Percentiles rank a stretch among this genome's conserved stretches.
phyloP scores from a whole-genome alignment of 129 eudicot genomes.

The Arctium minus region DNA sequence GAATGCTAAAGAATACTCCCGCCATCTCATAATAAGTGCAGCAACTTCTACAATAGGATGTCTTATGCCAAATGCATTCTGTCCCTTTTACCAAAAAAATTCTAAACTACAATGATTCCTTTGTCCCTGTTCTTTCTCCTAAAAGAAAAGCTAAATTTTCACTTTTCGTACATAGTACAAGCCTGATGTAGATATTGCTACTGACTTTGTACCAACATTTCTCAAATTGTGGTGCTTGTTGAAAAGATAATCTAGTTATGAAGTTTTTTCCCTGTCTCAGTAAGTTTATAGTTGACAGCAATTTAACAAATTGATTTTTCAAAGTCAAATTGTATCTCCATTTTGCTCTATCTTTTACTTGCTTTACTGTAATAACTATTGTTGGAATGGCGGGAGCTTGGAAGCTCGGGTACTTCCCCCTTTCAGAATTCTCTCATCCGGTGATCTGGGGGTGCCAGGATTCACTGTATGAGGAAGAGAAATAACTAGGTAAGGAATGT shows the following conservation, averaged over 20 bases:
- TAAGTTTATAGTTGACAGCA: neutral
- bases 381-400: neutral
- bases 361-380: neutral
- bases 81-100: no score
- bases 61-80: neutral
- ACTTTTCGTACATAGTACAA: no score
- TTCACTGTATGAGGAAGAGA: no score
- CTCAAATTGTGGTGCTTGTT: no score
- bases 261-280: neutral
- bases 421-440: neutral
- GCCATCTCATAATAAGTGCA: neutral
- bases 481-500: no score
- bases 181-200: no score
- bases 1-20: neutral
- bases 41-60: neutral
- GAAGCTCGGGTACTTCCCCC: neutral
- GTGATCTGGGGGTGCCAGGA: neutral
- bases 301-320: neutral
- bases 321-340: neutral
- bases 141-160: no score
- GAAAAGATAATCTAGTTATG: no score
- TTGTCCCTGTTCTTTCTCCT: neutral
- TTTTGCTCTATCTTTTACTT: neutral
- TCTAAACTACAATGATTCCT: no score
- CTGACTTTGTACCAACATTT: no score